These are phyloP conservation scores for Linum tenue DNA, from an alignment of 345 rosid species.

Conservation along the genomic window DNA sequence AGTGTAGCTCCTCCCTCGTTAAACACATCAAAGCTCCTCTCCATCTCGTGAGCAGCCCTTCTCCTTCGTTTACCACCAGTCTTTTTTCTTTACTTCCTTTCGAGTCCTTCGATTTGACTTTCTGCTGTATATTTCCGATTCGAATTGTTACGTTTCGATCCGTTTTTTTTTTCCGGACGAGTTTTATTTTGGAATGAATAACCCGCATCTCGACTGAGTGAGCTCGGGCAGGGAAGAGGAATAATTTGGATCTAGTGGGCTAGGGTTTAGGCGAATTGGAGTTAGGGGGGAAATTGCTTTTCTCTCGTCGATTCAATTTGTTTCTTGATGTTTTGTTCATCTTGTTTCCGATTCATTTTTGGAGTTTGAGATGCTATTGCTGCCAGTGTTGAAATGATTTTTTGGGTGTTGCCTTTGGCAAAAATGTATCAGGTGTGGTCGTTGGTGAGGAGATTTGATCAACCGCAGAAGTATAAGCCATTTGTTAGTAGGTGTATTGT, in stretches of 20 bases:
- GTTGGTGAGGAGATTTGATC: constrained; percentile 4
- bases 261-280: no score
- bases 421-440: constrained; percentile 2
- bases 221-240: no score
- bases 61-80: background rate
- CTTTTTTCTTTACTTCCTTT: background rate
- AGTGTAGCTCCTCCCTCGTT: constrained; percentile 71
- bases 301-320: no score
- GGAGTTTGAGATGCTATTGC: background rate
- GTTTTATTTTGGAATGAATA: no score
- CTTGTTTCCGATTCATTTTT: no score
- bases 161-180: no score
- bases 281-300: no score
- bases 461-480: constrained; percentile 4
- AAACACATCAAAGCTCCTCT: constrained; percentile 91
- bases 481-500: constrained; percentile 1
- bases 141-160: background rate
- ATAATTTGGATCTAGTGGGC: background rate
- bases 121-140: background rate
- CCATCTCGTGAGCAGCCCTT: constrained; percentile 56
- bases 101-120: background rate
- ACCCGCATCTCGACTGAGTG: no score
- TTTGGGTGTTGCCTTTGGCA: background rate
- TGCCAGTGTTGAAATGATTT: background rate
- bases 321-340: no score